Base-by-base conservation (phyloP, 768 basidiomycete genomes). In the Plicaturopsis crispa region DNA sequence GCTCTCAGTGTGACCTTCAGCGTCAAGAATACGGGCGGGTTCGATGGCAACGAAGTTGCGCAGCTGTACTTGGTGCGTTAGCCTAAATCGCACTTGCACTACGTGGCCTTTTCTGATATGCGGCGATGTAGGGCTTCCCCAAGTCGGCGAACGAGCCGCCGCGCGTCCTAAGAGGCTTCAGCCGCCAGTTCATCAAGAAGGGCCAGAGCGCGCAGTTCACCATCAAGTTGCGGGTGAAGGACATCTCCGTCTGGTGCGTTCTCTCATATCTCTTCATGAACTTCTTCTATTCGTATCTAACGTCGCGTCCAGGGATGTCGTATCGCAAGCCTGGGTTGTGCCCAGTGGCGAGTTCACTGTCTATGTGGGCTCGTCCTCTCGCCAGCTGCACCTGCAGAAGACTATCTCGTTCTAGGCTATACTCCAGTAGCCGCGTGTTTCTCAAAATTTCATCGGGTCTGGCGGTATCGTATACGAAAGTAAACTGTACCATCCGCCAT, bases 341-440 rank as follows among this genome's bases (percentile, higher is more conserved):
- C 75, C 76, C 6, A 33, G 58, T 2, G 79, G 79, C 2, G 64
- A 53, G 19, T 80, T 78, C 50, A 62, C 48, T 0, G 69, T 79
- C 22, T 69, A 58, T 40, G 66, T 76, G 24, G 78, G 79, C 6
- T 69, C 72, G 6, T 73, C 72, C 14, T 28, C 26, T 28, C 26
- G 26, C 26, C 26, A 28, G 26, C 26, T 28, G 14, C 26, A 28
- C 14, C 14, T 28, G 26, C 8, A 8, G 10, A 28, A 28, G 26
- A 28, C 26, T 28, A 8, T 28, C 14, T 28, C 26, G 10, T 14
- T 28, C 14, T 28, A n/a, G n/a, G n/a, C n/a, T n/a, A n/a, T n/a
- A n/a, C n/a, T n/a, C n/a, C n/a, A n/a, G n/a, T n/a, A n/a, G n/a
- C n/a, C n/a, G n/a, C n/a, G n/a, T n/a, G n/a, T n/a, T n/a, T n/a